Evolutionary conservation across 2,329 filamentous ascomycete genomes (phyloP).

Genomic region (Claviceps monticola): DNA sequence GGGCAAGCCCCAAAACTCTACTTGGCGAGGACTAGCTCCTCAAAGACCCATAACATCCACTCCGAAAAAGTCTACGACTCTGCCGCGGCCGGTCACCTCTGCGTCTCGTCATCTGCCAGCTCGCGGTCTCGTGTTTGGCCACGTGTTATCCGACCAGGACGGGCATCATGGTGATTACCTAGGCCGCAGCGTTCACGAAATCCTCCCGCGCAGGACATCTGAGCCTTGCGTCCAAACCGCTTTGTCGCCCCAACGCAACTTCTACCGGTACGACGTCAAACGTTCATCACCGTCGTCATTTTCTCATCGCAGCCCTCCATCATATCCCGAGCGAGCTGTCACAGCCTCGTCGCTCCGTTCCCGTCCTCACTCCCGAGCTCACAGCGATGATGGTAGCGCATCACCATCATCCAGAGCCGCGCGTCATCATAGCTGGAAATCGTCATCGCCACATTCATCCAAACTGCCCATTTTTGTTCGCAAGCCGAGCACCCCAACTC

Average conservation of each 20-base stretch:
- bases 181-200: conserved; percentile 46
- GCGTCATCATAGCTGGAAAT: conserved; percentile 19
- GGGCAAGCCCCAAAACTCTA: conserved; percentile 31
- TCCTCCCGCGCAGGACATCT: conserved; percentile 48
- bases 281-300: conserved; percentile 52
- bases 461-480: conserved; percentile 33
- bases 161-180: conserved; percentile 36
- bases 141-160: conserved; percentile 49
- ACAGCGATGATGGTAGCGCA: conserved; percentile 43
- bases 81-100: conserved; percentile 17
- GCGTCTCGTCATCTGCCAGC: conserved; percentile 22
- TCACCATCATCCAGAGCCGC: conserved; percentile 9
- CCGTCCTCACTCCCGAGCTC: conserved; percentile 33
- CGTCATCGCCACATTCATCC: conserved; percentile 20
- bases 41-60: conserved; percentile 22
- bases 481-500: conserved; percentile 29
- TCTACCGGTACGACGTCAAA: conserved; percentile 42
- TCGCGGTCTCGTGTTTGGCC: conserved; percentile 57
- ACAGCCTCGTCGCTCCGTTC: conserved; percentile 8
- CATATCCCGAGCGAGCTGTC: background rate
- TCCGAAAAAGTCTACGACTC: conserved; percentile 20
- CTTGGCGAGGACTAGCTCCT: conserved; percentile 20
- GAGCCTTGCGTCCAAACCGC: conserved; percentile 53
- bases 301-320: conserved; percentile 39
- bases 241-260: conserved; percentile 35